Evolutionary conservation across 2,329 filamentous ascomycete genomes (phyloP), one percentile per base, ranked within the genome.

Genomic region (Westerdykella ornata): DNA sequence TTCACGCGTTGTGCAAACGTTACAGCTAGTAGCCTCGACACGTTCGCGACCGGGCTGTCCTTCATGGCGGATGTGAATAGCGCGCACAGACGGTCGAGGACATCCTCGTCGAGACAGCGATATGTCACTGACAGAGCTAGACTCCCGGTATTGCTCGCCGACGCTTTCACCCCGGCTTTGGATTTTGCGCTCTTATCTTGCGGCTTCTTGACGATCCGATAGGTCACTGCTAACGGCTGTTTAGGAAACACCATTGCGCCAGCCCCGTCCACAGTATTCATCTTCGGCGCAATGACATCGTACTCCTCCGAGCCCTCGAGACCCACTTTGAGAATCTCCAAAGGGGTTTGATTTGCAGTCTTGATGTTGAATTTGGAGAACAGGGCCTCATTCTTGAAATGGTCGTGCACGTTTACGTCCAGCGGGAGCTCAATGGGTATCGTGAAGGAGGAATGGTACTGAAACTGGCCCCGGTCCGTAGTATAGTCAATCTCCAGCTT

Each of bases 391-490:
- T 87, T 80, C 60, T 95, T 94, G 72, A 97, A 97, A 19, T 94
- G 80, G 54, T 98, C 92, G 56, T 97, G 89, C 5, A 98, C 92
- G 51, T 97, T 97, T 47, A 98, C 92, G 3, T 90, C 89, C 3
- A 98, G 74, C 0, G 88, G 86, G 4, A 98, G 72, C 1, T 84
- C 77, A 1, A 92, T 83, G 2, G 82, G 76, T 15, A 94, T 73
- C 3, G 74, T 77, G 15, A 78, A 76, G 6, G 75, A 73, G 13
- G 76, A 77, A 13, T 79, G 75, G 59, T 82, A 84, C 40, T 74
- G 72, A 49, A 87, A 85, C 6, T 70, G 72, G 2, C 82, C 84
- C 2, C 77, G 68, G 0, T 79, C 72, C 0, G 85, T 89, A 2
- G 75, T 75, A 57, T 92, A 94, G 1, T 72, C 73, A 8, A 88